Evolutionary conservation across 257 asterid species (phyloP).

Genomic region (Gentiana macrophylla): DNA sequence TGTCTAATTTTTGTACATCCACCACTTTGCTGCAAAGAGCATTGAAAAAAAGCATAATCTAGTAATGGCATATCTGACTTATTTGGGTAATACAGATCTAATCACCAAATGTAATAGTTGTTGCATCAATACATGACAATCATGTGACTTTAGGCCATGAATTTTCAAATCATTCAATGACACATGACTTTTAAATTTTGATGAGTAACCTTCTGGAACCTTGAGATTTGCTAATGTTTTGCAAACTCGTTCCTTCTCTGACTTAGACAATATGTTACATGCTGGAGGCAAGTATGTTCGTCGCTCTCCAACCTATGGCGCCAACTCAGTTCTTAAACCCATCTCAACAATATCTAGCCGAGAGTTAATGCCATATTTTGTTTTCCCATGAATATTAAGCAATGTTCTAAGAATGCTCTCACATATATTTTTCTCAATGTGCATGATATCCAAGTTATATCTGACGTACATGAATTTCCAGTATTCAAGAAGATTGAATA

Average conservation of each 20-base stretch:
- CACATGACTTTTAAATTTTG: neutral
- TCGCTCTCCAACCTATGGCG: too few species aligned
- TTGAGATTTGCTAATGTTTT: neutral
- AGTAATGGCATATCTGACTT: neutral
- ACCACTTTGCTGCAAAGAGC: too few species aligned
- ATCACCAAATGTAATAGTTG: neutral
- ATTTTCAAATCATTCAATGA: neutral
- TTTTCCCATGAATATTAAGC: neutral
- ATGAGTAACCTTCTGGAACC: neutral
- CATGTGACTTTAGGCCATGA: neutral
- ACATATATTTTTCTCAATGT: neutral
- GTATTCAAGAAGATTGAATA: neutral
- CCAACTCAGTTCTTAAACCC: neutral
- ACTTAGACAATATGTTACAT: too few species aligned
- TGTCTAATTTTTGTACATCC: too few species aligned
- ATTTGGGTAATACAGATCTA: neutral
- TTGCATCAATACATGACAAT: conserved; percentile 1
- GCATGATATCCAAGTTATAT: neutral
- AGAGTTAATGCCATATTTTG: neutral
- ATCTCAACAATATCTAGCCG: neutral
- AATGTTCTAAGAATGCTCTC: neutral
- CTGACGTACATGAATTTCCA: neutral
- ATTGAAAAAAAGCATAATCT: too few species aligned
- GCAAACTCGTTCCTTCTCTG: neutral
- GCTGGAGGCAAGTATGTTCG: neutral